Conservation (phyloP, 1,284 basidiomycete genomes). For the Fistulinella cinereoalba region DNA sequence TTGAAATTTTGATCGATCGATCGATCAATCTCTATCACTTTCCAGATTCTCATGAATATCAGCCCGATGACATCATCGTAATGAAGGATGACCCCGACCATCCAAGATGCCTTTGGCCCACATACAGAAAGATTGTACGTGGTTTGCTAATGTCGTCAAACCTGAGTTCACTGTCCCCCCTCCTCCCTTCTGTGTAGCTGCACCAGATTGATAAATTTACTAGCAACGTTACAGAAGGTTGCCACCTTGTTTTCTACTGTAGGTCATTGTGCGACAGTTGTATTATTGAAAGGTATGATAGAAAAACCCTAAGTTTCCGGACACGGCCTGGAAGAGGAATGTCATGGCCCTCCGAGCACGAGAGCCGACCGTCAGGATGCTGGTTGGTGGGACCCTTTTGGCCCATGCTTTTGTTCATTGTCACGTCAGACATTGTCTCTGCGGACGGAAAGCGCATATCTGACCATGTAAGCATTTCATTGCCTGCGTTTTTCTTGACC, state of each 20-base stretch:
- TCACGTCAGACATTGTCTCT: conserved; percentile 19
- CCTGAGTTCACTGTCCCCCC: no score
- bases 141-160: no score
- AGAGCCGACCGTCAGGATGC: conserved; percentile 37
- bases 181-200: conserved; percentile 7
- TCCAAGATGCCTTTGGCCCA: conserved; percentile 24
- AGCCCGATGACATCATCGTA: conserved; percentile 27
- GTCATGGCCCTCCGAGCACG: conserved; percentile 15
- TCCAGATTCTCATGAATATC: conserved; percentile 26
- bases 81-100: conserved; percentile 29
- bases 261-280: conserved; percentile 2
- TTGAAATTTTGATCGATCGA: conserved; percentile 4
- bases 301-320: conserved; percentile 29
- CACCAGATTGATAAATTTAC: conserved; percentile 31
- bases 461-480: conserved; percentile 16
- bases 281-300: conserved; percentile 4
- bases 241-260: conserved; percentile 41
- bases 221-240: conserved; percentile 24
- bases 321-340: conserved; percentile 29
- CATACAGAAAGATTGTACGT: conserved; percentile 30
- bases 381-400: conserved; percentile 24
- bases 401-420: neutral
- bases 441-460: conserved; percentile 22
- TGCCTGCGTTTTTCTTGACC: neutral
- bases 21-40: no score